phyloP scores from a whole-genome alignment of 176 grass and related monocot species.

The Panicum miliaceum region DNA sequence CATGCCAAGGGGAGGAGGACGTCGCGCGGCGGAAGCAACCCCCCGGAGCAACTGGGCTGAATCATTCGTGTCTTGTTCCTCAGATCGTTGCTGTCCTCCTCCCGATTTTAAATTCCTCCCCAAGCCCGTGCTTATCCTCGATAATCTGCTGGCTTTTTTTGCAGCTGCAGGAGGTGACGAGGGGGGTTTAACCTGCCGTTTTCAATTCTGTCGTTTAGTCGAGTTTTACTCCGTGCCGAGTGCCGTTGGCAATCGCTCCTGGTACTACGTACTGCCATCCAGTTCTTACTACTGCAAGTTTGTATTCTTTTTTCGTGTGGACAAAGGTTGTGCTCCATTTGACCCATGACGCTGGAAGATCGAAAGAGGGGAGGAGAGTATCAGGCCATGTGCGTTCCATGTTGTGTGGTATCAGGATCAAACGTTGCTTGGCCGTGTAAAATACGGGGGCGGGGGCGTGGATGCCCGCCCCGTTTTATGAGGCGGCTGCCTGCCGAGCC shows the following conservation, averaged over 20 bases:
- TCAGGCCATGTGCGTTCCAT: slow-evolving; percentile 43
- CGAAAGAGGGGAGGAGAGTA: neutral
- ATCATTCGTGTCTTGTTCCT: slow-evolving; percentile 47
- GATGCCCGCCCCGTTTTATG: slow-evolving; percentile 55
- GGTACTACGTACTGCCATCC: neutral
- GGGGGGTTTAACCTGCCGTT: neutral
- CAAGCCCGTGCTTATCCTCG: slow-evolving; percentile 16
- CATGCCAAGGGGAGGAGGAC: slow-evolving; percentile 31
- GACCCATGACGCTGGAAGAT: neutral
- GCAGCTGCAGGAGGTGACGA: neutral
- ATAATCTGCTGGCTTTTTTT: neutral
- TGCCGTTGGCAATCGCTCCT: neutral
- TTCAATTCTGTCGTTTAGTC: neutral
- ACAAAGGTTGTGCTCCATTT: neutral
- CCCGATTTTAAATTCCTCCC: neutral
- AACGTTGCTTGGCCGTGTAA: slow-evolving; percentile 43
- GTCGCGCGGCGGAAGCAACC: slow-evolving; percentile 47
- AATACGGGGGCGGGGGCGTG: neutral
- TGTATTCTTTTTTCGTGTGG: neutral
- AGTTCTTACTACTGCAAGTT: neutral
- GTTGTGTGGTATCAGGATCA: neutral
- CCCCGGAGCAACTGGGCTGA: slow-evolving; percentile 19
- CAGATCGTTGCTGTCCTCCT: neutral
- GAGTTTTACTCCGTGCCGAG: neutral
- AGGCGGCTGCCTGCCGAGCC: slow-evolving; percentile 52